These are phyloP conservation scores for Solanum acaule DNA, from an alignment of 257 asterid genomes.

Conservation along the genomic window DNA sequence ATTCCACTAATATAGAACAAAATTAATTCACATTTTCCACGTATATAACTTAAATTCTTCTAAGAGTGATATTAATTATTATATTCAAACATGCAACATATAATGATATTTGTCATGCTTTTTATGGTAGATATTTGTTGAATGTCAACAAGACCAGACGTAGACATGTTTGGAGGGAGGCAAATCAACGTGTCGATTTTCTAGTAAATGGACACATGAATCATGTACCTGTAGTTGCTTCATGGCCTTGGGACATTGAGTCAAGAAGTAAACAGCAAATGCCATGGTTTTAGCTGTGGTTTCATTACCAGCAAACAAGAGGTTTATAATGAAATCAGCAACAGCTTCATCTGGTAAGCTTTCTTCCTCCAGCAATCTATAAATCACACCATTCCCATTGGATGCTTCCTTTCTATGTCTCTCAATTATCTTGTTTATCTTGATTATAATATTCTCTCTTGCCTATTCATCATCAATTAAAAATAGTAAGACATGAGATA, in stretches of 20 bases:
- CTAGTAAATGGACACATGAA: neutral
- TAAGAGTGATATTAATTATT: neutral
- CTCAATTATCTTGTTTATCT: slow-evolving; percentile 54
- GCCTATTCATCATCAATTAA: slow-evolving; percentile 32
- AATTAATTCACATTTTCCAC: neutral
- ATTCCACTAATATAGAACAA: neutral
- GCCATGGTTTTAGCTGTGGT: slow-evolving; percentile 93
- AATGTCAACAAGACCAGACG: neutral
- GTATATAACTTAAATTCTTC: neutral
- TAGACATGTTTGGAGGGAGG: neutral
- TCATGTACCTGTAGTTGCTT: slow-evolving; percentile 56
- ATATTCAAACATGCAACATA: neutral
- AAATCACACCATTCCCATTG: slow-evolving; percentile 50
- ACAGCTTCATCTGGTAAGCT: slow-evolving; percentile 71
- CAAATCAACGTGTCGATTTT: neutral
- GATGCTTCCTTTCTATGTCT: slow-evolving; percentile 30
- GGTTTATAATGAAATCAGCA: slow-evolving; percentile 82
- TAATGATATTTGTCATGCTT: neutral
- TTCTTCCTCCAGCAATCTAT: slow-evolving; percentile 70
- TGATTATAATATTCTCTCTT: slow-evolving; percentile 59
- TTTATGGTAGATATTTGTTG: neutral
- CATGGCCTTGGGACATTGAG: slow-evolving; percentile 72
- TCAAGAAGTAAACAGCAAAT: slow-evolving; percentile 73
- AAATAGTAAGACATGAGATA: neutral
- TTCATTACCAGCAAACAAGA: slow-evolving; percentile 91